Percentiles rank a stretch among this genome's conserved stretches.
Evolutionary conservation across 2,329 filamentous ascomycete genomes (phyloP).

Genomic region (Phialocephala subalpina): DNA sequence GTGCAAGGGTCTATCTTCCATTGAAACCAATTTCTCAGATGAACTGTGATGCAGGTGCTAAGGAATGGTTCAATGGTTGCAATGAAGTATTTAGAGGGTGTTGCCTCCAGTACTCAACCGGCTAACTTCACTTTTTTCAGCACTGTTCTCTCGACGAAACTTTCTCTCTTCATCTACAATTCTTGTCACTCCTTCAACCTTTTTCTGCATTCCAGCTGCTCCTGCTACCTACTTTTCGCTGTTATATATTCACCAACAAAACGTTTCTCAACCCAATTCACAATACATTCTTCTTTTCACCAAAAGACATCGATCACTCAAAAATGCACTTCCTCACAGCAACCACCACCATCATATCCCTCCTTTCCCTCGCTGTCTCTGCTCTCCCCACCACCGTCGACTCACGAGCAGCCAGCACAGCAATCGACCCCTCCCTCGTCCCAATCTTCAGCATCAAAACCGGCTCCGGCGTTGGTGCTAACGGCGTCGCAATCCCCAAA

Average conservation of each 20-base stretch:
- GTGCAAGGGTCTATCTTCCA: constrained; percentile 13
- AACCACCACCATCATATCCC: constrained; percentile 1
- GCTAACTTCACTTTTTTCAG: not conserved
- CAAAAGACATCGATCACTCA: not conserved
- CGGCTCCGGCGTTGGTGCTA: constrained; percentile 25
- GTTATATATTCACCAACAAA: not conserved
- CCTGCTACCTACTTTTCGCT: not conserved
- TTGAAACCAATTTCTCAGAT: constrained; percentile 3
- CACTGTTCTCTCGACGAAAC: constrained; percentile 1
- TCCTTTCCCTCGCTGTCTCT: constrained; percentile 9
- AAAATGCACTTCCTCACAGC: constrained; percentile 13
- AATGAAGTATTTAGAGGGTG: constrained; percentile 1
- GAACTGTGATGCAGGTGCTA: constrained; percentile 12
- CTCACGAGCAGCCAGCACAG: not conserved
- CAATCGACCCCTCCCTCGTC: constrained; percentile 25
- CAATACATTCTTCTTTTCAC: not conserved
- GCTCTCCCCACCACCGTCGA: constrained; percentile 4
- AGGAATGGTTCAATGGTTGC: not conserved
- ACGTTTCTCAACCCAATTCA: not conserved
- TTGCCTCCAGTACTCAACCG: not conserved
- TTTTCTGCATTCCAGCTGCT: constrained; percentile 12
- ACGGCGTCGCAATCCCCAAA: constrained; percentile 27
- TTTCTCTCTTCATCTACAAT: constrained; percentile 6
- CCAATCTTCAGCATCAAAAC: constrained; percentile 29
- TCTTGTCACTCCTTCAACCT: constrained; percentile 20